A percentile compares a stretch with the other conserved stretches of the same genome.
phyloP scores from a whole-genome alignment of 257 asterid species.

The Solanum pinnatisectum region DNA sequence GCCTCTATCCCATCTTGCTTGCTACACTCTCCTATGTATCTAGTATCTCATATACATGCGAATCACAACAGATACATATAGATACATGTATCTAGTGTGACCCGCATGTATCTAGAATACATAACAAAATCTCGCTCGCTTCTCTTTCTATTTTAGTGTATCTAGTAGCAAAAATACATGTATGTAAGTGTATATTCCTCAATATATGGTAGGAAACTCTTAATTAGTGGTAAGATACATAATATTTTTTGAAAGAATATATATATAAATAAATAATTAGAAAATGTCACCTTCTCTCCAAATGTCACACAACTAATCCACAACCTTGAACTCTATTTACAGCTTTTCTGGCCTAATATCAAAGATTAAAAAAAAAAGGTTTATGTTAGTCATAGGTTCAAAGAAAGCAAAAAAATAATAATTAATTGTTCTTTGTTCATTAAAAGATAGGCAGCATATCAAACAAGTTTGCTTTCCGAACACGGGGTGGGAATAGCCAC shows the following conservation, averaged over 20 bases:
- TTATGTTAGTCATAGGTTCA: neutral
- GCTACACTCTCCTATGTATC: too few relatives aligned
- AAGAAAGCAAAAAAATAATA: neutral
- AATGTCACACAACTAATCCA: neutral
- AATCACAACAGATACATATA: too few relatives aligned
- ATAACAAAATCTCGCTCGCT: neutral
- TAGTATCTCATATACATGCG: neutral
- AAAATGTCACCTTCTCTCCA: neutral
- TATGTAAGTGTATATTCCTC: neutral
- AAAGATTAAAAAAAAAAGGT: neutral
- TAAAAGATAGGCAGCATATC: neutral
- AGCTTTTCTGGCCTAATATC: conserved; percentile 29
- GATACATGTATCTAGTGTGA: too few relatives aligned
- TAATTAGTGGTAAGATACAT: neutral
- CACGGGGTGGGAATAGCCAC: neutral
- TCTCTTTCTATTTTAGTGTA: too few relatives aligned
- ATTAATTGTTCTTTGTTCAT: neutral
- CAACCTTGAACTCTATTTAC: conserved; percentile 19
- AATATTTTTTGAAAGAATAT: too few relatives aligned
- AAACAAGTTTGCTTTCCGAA: neutral
- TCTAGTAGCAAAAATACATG: too few relatives aligned
- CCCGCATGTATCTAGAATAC: neutral
- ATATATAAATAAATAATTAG: neutral
- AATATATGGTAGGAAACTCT: neutral
- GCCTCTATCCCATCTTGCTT: too few relatives aligned